These are phyloP conservation scores for Calycina herbarum DNA, from an alignment of 2,329 filamentous ascomycete genomes.

Conservation along the genomic window DNA sequence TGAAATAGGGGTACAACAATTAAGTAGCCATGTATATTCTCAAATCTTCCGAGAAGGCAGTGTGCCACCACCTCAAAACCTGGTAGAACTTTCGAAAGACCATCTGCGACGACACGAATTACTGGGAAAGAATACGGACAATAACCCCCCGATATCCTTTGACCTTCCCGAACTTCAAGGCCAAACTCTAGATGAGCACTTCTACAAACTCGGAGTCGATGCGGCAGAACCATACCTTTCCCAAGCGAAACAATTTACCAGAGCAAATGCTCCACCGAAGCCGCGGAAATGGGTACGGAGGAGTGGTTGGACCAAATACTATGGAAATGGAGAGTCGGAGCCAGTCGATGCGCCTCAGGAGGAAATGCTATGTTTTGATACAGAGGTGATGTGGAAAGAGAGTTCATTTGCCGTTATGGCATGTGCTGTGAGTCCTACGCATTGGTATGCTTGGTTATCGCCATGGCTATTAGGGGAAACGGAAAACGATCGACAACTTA, in stretches of 20 bases:
- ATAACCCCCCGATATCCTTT: conserved; percentile 74
- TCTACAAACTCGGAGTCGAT: conserved; percentile 82
- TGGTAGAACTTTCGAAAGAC: conserved; percentile 77
- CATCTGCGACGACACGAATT: conserved; percentile 85
- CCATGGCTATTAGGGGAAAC: conserved; percentile 90
- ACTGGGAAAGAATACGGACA: conserved; percentile 85
- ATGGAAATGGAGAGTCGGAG: conserved; percentile 70
- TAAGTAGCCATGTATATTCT: conserved; percentile 77
- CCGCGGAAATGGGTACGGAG: conserved; percentile 71
- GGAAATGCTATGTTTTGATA: conserved; percentile 85
- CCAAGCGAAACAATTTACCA: conserved; percentile 72
- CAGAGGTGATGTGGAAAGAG: conserved; percentile 94
- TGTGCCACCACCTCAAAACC: conserved; percentile 62
- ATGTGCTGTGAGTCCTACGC: conserved; percentile 82
- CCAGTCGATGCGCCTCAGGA: conserved; percentile 76
- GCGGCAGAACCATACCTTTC: conserved; percentile 81
- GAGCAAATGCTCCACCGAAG: conserved; percentile 56
- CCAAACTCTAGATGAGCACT: conserved; percentile 86
- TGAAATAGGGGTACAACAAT: conserved; percentile 90
- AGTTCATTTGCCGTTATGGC: conserved; percentile 95
- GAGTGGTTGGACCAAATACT: conserved; percentile 96
- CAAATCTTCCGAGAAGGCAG: conserved; percentile 72
- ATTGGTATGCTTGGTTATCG: conserved; percentile 98
- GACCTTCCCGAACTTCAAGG: conserved; percentile 81
- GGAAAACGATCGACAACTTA: conserved; percentile 72